A percentile compares a stretch with the other conserved stretches of the same genome.
These are phyloP conservation scores for Ogataea paraovalis DNA, from an alignment of 805 yeast genomes.

Conservation along the genomic window DNA sequence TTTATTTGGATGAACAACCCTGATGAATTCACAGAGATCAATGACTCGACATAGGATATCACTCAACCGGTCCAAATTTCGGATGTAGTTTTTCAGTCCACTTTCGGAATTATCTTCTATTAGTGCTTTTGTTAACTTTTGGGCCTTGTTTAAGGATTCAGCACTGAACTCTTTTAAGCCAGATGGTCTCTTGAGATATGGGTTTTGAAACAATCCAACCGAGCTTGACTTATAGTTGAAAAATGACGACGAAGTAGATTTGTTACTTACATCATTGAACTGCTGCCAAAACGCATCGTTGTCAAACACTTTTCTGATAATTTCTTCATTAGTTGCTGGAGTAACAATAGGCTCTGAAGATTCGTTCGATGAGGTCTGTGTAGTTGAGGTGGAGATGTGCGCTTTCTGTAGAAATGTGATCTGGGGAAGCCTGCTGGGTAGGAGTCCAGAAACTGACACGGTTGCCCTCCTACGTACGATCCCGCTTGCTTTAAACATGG, in stretches of 20 bases:
- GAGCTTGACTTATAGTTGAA: constrained; percentile 23
- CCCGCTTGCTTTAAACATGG: not conserved
- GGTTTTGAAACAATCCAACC: constrained; percentile 74
- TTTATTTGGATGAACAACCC: constrained; percentile 80
- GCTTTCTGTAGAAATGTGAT: not conserved
- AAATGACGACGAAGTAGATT: constrained; percentile 16
- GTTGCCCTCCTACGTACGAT: not conserved
- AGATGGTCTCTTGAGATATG: constrained; percentile 60
- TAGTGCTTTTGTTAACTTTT: constrained; percentile 55
- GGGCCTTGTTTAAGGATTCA: constrained; percentile 62
- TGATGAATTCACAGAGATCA: constrained; percentile 86
- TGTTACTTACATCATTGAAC: constrained; percentile 33
- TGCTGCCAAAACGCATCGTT: constrained; percentile 53
- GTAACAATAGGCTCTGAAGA: not conserved
- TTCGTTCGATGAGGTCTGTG: not conserved
- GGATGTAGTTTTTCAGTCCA: constrained; percentile 49
- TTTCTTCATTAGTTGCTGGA: constrained; percentile 11
- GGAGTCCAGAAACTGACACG: not conserved
- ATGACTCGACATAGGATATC: constrained; percentile 89
- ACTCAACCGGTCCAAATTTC: constrained; percentile 75
- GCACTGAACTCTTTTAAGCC: constrained; percentile 68
- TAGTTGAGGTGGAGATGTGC: not conserved
- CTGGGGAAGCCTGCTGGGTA: not conserved
- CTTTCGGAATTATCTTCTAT: constrained; percentile 39
- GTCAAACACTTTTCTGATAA: constrained; percentile 53